phyloP scores from a whole-genome alignment of 78 protist genomes.

The Neovahlkampfia damariscottae region DNA sequence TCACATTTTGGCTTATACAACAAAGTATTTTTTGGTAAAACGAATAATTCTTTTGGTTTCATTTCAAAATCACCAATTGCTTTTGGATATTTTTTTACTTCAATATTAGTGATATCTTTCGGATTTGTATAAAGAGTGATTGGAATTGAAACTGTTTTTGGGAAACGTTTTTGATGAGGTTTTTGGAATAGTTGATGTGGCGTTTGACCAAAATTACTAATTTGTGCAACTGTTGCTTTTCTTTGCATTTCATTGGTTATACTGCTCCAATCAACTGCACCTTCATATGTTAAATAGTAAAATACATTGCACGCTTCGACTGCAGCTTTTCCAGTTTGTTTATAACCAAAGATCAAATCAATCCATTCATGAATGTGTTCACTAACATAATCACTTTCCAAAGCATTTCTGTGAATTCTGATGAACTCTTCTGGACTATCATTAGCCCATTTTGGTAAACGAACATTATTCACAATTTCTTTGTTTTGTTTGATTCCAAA shows the following conservation, averaged over 20 bases:
- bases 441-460: conserved; percentile 86
- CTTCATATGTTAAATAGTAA: conserved; percentile 61
- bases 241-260: conserved; percentile 37
- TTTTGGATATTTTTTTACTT: background rate
- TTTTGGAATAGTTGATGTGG: conserved; percentile 75
- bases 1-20: background rate
- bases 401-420: conserved; percentile 50
- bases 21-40: background rate
- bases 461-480: conserved; percentile 48
- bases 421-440: conserved; percentile 46
- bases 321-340: conserved; percentile 81
- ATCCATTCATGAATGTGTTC: conserved; percentile 80
- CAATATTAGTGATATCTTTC: background rate
- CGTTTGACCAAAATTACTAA: conserved; percentile 92
- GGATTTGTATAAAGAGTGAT: background rate
- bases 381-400: conserved; percentile 79
- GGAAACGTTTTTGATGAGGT: conserved; percentile 67
- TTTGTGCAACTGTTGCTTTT: conserved; percentile 48
- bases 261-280: conserved; percentile 40
- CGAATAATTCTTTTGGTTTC: too few species aligned
- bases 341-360: conserved; percentile 85
- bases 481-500: conserved; percentile 75
- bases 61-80: too few species aligned
- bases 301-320: conserved; percentile 66
- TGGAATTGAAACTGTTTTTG: background rate